Percentiles rank a stretch among this genome's conserved stretches.
Conservation (phyloP, 2,329 filamentous ascomycete genomes). For the Epichloe gansuensis region DNA sequence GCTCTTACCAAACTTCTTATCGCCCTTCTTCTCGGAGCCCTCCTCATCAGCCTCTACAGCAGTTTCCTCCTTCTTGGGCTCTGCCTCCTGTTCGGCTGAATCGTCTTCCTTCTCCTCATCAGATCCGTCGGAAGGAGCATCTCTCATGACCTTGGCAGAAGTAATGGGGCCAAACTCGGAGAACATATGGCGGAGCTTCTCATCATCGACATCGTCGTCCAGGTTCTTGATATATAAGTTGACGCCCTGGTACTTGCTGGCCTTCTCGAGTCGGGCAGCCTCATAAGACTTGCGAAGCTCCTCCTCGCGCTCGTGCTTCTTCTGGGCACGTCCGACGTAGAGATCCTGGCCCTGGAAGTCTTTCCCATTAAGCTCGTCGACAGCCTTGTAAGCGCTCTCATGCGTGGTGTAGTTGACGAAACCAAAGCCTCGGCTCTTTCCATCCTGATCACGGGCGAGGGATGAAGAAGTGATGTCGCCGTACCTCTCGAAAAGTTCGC, state of each 20-base stretch:
- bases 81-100: conserved; percentile 38
- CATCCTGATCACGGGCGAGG: conserved; percentile 75
- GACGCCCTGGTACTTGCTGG: conserved; percentile 97
- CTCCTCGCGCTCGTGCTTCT: conserved; percentile 99
- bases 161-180: conserved; percentile 87
- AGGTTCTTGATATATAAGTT: conserved; percentile 99
- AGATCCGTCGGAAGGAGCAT: conserved; percentile 47
- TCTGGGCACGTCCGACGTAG: conserved; percentile 96
- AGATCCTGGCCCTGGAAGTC: conserved; percentile 92
- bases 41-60: conserved; percentile 34
- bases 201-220: conserved; percentile 91
- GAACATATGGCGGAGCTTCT: conserved; percentile 93
- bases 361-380: conserved; percentile 82
- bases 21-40: conserved; percentile 41
- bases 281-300: conserved; percentile 98
- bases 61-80: conserved; percentile 30
- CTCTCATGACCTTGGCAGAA: conserved; percentile 98
- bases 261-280: conserved; percentile 93
- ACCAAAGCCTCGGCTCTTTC: conserved; percentile 89
- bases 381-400: conserved; percentile 71
- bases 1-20: conserved; percentile 82
- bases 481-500: conserved; percentile 78
- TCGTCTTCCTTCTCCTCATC: conserved; percentile 42
- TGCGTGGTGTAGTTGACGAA: conserved; percentile 95
- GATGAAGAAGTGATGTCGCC: conserved; percentile 94